These are phyloP conservation scores for Stagonosporopsis tanaceti DNA, from an alignment of 2,329 filamentous ascomycete species.

Conservation along the genomic window DNA sequence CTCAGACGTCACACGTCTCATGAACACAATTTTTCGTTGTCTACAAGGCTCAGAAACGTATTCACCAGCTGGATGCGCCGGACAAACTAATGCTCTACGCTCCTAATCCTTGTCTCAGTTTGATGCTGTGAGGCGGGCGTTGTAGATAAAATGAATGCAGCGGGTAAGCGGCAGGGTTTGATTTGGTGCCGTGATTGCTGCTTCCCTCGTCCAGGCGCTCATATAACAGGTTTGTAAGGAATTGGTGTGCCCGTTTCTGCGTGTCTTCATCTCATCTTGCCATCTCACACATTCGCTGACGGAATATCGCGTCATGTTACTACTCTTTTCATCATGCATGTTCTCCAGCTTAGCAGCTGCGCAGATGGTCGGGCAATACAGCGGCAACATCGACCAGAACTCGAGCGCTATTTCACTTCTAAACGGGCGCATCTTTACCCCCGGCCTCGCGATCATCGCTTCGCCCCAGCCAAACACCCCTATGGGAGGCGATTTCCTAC, in stretches of 20 bases:
- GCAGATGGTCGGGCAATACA: constrained; percentile 40
- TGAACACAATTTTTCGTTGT: constrained; percentile 2
- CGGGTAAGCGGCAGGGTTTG: constrained; percentile 16
- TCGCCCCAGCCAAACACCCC: constrained; percentile 55
- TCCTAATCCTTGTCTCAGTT: neutral
- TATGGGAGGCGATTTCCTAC: constrained; percentile 58
- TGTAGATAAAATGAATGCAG: neutral
- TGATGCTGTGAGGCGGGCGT: neutral
- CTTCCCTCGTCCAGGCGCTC: constrained; percentile 33
- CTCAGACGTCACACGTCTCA: constrained; percentile 32
- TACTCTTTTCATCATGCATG: constrained; percentile 29
- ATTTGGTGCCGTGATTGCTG: constrained; percentile 20
- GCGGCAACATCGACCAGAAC: constrained; percentile 29
- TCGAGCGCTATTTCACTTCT: constrained; percentile 62
- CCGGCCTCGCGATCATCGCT: constrained; percentile 72
- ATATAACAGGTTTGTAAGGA: constrained; percentile 41
- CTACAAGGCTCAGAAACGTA: neutral
- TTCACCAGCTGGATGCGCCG: neutral
- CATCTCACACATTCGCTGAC: neutral
- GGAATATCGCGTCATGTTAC: constrained; percentile 19
- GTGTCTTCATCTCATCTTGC: neutral
- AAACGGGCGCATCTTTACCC: constrained; percentile 73
- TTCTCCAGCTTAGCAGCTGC: constrained; percentile 29
- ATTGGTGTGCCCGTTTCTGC: neutral
- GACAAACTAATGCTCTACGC: neutral